Conservation (phyloP, 768 basidiomycete species). For the Gloeophyllum trabeum region DNA sequence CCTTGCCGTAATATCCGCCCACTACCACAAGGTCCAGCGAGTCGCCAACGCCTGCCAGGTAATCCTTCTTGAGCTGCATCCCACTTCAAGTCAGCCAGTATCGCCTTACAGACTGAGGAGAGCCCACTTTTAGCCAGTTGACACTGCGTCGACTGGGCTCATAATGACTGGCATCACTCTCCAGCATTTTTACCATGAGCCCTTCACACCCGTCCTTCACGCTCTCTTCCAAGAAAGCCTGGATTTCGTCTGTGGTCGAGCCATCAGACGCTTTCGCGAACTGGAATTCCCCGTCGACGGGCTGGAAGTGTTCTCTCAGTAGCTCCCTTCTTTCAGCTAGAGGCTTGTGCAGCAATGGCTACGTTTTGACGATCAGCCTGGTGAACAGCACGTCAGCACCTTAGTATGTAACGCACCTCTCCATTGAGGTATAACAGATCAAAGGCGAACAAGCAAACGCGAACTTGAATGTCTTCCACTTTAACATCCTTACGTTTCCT, state of each 20-base stretch:
- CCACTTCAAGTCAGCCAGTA: not conserved
- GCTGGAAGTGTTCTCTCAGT: slow-evolving; percentile 67
- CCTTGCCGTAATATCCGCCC: slow-evolving; percentile 94
- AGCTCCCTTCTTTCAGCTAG: slow-evolving; percentile 69
- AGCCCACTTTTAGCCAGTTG: slow-evolving; percentile 89
- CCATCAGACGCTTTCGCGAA: slow-evolving; percentile 90
- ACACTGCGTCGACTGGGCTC: slow-evolving; percentile 93
- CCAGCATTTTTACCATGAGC: slow-evolving; percentile 98
- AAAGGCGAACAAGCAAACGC: slow-evolving; percentile 93
- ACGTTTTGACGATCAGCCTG: not conserved
- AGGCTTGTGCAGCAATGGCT: slow-evolving; percentile 78
- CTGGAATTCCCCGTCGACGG: slow-evolving; percentile 81
- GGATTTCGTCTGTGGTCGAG: slow-evolving; percentile 88
- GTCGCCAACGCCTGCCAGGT: slow-evolving; percentile 91
- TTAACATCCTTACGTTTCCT: slow-evolving; percentile 97
- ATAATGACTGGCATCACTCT: slow-evolving; percentile 84
- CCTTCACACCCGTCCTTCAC: slow-evolving; percentile 99
- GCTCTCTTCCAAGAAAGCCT: slow-evolving; percentile 88
- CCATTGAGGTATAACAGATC: slow-evolving; percentile 96
- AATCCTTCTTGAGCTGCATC: slow-evolving; percentile 92
- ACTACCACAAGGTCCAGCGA: slow-evolving; percentile 97
- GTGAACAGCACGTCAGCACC: not conserved
- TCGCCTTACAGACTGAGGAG: not conserved
- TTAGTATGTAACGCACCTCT: slow-evolving; percentile 48
- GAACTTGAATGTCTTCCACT: slow-evolving; percentile 94